These are phyloP conservation scores for Aspergillus hancockii DNA, from an alignment of 495 filamentous ascomycete genomes.

Conservation along the genomic window DNA sequence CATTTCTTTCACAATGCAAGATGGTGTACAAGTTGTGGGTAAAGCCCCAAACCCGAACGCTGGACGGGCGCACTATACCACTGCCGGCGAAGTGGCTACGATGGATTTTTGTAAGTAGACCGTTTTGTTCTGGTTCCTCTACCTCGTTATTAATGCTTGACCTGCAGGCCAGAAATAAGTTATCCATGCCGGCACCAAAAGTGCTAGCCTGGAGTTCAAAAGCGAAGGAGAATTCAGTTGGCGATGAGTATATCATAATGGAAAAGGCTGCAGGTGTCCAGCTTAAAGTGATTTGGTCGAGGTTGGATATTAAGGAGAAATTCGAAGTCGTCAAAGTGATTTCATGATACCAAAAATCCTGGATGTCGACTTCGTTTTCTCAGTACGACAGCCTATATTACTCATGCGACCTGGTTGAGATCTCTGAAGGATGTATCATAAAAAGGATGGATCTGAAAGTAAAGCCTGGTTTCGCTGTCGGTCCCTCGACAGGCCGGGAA, in stretches of 20 bases:
- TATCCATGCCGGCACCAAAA: slow-evolving; percentile 23
- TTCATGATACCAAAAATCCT: slow-evolving; percentile 26
- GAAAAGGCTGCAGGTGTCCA: slow-evolving; percentile 28
- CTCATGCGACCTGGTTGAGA: slow-evolving; percentile 13
- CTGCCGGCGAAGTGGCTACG: slow-evolving; percentile 43
- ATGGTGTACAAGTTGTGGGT: slow-evolving; percentile 32
- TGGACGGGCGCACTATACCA: slow-evolving; percentile 33
- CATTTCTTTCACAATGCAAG: slow-evolving; percentile 32
- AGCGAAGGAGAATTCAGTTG: slow-evolving; percentile 27
- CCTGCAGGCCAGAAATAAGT: slow-evolving; percentile 18
- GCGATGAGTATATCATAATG: slow-evolving; percentile 43
- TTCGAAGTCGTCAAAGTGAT: slow-evolving; percentile 30
- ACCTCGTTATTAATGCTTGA: slow-evolving; percentile 11
- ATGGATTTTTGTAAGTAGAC: slow-evolving; percentile 42
- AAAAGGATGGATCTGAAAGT: no score
- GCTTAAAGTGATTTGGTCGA: slow-evolving; percentile 25
- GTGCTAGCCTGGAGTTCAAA: slow-evolving; percentile 29
- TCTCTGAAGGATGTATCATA: slow-evolving; percentile 9
- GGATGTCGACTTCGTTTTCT: slow-evolving; percentile 26
- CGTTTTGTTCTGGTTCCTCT: slow-evolving; percentile 2
- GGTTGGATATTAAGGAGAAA: slow-evolving; percentile 22
- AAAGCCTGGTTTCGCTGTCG: slow-evolving; percentile 29
- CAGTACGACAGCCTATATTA: slow-evolving; percentile 34
- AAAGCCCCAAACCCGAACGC: slow-evolving; percentile 37
- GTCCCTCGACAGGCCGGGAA: slow-evolving; percentile 28